phyloP scores from a whole-genome alignment of 345 rosid genomes.

The Sonneratia alba region DNA sequence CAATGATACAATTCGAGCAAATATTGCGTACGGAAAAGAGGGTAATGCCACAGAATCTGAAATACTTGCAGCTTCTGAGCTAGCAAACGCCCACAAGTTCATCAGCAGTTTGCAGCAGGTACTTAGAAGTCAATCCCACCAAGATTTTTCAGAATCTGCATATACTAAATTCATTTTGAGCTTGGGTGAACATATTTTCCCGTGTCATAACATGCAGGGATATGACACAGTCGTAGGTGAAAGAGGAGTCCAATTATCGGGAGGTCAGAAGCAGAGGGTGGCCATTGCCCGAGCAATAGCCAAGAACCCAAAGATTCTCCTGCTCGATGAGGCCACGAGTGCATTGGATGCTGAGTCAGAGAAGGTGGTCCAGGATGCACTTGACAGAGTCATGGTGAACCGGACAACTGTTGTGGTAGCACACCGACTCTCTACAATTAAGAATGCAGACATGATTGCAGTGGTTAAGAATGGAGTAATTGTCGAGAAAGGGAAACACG shows the following conservation, averaged over 20 bases:
- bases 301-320: conserved; percentile 33
- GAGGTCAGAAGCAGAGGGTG: conserved; percentile 52
- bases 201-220: conserved; percentile 26
- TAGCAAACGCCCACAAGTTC: conserved; percentile 77
- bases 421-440: conserved; percentile 45
- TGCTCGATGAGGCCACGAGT: conserved; percentile 55
- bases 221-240: conserved; percentile 51
- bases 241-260: conserved; percentile 42
- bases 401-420: conserved; percentile 43
- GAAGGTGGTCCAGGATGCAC: conserved; percentile 42
- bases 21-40: conserved; percentile 70
- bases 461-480: conserved; percentile 44
- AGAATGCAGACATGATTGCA: conserved; percentile 48
- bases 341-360: conserved; percentile 57
- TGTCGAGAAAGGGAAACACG: conserved; percentile 56
- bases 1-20: conserved; percentile 63
- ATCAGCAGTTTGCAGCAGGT: conserved; percentile 70
- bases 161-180: background rate
- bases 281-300: conserved; percentile 52
- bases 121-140: background rate
- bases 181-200: background rate
- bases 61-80: conserved; percentile 54
- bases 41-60: conserved; percentile 62
- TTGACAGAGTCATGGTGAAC: conserved; percentile 37
- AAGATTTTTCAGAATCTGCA: too few relatives aligned